phyloP scores from a whole-genome alignment of 345 rosid species.

The Arabidopsis arenosa region DNA sequence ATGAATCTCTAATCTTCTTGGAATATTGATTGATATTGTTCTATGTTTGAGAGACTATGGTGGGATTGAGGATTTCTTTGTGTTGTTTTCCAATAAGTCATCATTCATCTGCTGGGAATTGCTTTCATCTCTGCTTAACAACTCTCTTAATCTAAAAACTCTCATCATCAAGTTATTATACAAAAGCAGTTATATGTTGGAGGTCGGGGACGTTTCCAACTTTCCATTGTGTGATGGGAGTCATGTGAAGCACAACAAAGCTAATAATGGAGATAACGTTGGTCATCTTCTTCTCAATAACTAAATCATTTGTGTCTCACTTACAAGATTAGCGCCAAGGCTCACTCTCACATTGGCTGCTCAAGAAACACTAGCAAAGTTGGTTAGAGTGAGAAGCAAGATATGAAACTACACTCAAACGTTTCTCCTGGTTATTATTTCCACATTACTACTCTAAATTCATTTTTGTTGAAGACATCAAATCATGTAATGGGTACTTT shows the following conservation, averaged over 20 bases:
- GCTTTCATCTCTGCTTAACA: constrained; percentile 27
- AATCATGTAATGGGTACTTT: constrained; percentile 26
- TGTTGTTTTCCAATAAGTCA: constrained; percentile 10
- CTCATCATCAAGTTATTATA: constrained; percentile 40
- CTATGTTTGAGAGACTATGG: constrained; percentile 24
- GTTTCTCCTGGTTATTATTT: constrained; percentile 8
- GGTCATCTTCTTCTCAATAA: no score
- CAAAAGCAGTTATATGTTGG: background rate
- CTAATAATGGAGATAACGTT: no score
- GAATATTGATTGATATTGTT: background rate
- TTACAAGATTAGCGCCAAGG: no score
- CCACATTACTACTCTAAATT: constrained; percentile 23
- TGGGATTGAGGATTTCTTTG: background rate
- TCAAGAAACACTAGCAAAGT: constrained; percentile 89
- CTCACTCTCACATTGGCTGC: constrained; percentile 70
- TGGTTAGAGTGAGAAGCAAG: constrained; percentile 93
- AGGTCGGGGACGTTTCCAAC: no score
- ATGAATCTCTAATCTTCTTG: background rate
- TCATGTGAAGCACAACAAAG: no score
- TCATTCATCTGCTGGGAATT: constrained; percentile 33
- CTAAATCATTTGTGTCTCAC: no score
- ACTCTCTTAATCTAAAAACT: constrained; percentile 33
- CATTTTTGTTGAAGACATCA: constrained; percentile 36
- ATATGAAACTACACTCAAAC: constrained; percentile 47
- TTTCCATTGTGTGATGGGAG: no score